phyloP scores from a whole-genome alignment of 768 basidiomycete genomes.

The Termitomyces sp. region DNA sequence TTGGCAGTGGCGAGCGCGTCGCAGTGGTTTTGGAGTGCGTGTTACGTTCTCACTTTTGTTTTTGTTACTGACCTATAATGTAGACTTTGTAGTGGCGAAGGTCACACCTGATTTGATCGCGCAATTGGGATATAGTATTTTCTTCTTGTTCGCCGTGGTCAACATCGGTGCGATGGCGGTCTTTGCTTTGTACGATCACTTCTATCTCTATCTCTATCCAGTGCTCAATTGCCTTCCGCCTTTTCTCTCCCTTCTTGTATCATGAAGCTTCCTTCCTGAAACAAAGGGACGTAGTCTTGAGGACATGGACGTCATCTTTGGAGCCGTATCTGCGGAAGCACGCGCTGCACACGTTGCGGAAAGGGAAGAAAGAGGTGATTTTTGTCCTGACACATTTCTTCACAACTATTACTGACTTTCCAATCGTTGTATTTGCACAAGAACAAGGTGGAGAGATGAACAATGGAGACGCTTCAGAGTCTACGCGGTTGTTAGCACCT shows the following conservation, averaged over 20 bases:
- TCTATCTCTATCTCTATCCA: not conserved
- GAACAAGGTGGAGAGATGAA: not conserved
- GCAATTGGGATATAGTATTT: conserved; percentile 65
- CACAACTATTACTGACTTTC: not conserved
- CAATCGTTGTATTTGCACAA: not conserved
- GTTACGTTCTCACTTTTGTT: conserved; percentile 14
- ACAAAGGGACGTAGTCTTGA: conserved; percentile 55
- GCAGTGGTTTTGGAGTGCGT: conserved; percentile 77
- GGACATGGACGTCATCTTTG: conserved; percentile 51
- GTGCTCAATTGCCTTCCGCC: not conserved
- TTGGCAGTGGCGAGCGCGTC: conserved; percentile 68
- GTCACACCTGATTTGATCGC: conserved; percentile 60
- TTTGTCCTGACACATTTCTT: not conserved
- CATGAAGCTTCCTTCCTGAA: conserved; percentile 50
- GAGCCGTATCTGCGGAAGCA: conserved; percentile 48
- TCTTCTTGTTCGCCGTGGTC: conserved; percentile 70
- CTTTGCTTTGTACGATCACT: conserved; percentile 51
- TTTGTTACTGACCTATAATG: not conserved
- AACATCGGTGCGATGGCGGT: conserved; percentile 64
- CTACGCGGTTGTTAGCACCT: not conserved
- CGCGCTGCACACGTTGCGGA: conserved; percentile 49
- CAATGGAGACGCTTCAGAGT: not conserved
- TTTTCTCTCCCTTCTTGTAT: not conserved
- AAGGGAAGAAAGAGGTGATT: conserved; percentile 27
- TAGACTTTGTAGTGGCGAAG: conserved; percentile 70